phyloP scores from a whole-genome alignment of 2,329 filamentous ascomycete species.

The Gnomoniopsis smithogilvyi region DNA sequence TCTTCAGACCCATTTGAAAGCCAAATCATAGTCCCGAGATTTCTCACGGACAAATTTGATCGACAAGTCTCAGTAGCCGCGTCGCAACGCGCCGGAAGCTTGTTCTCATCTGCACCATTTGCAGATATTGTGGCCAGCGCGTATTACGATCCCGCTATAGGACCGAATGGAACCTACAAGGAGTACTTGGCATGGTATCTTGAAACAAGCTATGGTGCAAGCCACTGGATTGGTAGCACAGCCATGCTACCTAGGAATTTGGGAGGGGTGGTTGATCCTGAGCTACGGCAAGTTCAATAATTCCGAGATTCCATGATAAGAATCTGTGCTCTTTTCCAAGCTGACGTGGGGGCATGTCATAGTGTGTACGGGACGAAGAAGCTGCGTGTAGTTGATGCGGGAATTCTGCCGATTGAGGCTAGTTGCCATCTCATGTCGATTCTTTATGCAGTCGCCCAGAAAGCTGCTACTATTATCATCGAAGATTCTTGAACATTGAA shows the following conservation, averaged over 20 bases:
- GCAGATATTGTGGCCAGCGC: slow-evolving; percentile 18
- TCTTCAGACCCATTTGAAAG: slow-evolving; percentile 19
- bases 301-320: not conserved
- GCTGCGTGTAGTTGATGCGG: slow-evolving; percentile 23
- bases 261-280: slow-evolving; percentile 20
- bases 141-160: slow-evolving; percentile 20
- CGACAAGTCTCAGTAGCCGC: slow-evolving; percentile 20
- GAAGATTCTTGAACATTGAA: slow-evolving; percentile 6
- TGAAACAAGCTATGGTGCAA: slow-evolving; percentile 13
- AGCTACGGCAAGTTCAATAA: not conserved
- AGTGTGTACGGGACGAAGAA: slow-evolving; percentile 21
- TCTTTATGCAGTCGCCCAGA: slow-evolving; percentile 22
- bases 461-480: slow-evolving; percentile 22
- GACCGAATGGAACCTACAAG: slow-evolving; percentile 19
- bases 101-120: slow-evolving; percentile 21
- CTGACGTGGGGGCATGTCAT: not conserved
- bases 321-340: not conserved
- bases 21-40: slow-evolving; percentile 21
- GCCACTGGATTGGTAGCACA: slow-evolving; percentile 25
- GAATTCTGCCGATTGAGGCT: slow-evolving; percentile 19
- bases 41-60: slow-evolving; percentile 22
- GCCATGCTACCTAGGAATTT: slow-evolving; percentile 23
- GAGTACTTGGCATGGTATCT: slow-evolving; percentile 21
- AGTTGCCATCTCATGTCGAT: slow-evolving; percentile 25
- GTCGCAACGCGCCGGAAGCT: slow-evolving; percentile 10